Conservation (phyloP, 306 rosid species). For the Hylodesmum podocarpum region DNA sequence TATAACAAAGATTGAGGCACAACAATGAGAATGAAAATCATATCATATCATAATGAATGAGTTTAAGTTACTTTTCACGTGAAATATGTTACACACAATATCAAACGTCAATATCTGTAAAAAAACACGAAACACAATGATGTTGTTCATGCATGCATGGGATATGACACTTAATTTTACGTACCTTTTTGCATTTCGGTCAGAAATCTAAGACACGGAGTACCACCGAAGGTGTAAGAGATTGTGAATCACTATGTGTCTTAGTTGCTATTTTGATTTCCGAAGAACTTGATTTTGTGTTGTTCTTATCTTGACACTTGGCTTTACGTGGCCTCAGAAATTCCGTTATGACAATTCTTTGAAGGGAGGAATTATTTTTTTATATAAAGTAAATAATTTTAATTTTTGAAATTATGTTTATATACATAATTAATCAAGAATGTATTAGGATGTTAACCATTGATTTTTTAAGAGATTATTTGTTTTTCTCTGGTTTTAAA, state of each 20-base stretch:
- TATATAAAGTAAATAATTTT: too few relatives aligned
- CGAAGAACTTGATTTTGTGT: constrained; percentile 17
- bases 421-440: too few relatives aligned
- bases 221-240: constrained; percentile 1
- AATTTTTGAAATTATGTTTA: too few relatives aligned
- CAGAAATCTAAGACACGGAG: constrained; percentile 28
- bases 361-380: too few relatives aligned
- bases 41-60: neutral
- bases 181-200: constrained; percentile 61
- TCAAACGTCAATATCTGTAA: neutral
- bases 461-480: too few relatives aligned
- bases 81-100: too few relatives aligned
- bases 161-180: neutral
- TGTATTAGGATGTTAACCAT: too few relatives aligned
- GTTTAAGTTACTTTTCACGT: neutral
- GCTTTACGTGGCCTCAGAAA: neutral
- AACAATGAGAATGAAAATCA: neutral
- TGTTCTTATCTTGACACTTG: constrained; percentile 34
- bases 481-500: too few relatives aligned
- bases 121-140: neutral
- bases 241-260: constrained; percentile 16
- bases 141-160: neutral
- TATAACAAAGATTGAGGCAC: neutral
- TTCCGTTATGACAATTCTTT: neutral
- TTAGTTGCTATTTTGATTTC: constrained; percentile 16